Evolutionary conservation across 495 filamentous ascomycete species (phyloP), one percentile per base, ranked within the genome.

Genomic region (Lasiosphaeria miniovina): DNA sequence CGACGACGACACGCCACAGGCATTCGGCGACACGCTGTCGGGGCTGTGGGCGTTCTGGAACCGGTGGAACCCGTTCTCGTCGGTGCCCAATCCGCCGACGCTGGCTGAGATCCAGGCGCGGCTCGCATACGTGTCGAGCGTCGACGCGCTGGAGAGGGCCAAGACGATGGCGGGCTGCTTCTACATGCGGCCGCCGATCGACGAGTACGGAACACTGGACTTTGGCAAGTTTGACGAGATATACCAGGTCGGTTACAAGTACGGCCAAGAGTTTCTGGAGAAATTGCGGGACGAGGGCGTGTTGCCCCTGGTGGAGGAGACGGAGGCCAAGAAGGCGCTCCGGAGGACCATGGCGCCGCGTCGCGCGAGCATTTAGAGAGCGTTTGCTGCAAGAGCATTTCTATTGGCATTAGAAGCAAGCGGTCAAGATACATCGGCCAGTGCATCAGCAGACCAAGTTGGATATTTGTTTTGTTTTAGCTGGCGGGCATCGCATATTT

Each of bases 141-240:
- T 96, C 4, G 95, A 97, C 68, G 94, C 93, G 49, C 79, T 99
- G 11, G 94, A 99, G 71, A 82, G 92, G 24, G 93, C 95, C 31
- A 99, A 99, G 77, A 85, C 77, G 10, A 90, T 85, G 59, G 82
- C 88, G 0, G 95, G 94, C 6, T 96, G 92, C 70, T 74, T 93
- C 31, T 99, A 98, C 68, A 94, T 98, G 90, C 82, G 94, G 5
- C 95, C 95, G 33, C 94, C 94, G 4, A 88, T 99, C 57, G 95
- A 98, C 66, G 80, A 84, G 6, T 98, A 95, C 59, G 94, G 92
- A 0, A 99, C 94, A 7, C 74, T 99, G 54, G 95, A 98, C 49
- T 99, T 99, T 77, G 89, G 84, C 55, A 96, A 92, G 71, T 98
- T 99, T 73, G 92, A 96, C 61, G 94, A 98, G 77, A 97, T 99